phyloP scores from a whole-genome alignment of 2,329 filamentous ascomycete genomes.

The Pseudocercospora pini-densiflorae region DNA sequence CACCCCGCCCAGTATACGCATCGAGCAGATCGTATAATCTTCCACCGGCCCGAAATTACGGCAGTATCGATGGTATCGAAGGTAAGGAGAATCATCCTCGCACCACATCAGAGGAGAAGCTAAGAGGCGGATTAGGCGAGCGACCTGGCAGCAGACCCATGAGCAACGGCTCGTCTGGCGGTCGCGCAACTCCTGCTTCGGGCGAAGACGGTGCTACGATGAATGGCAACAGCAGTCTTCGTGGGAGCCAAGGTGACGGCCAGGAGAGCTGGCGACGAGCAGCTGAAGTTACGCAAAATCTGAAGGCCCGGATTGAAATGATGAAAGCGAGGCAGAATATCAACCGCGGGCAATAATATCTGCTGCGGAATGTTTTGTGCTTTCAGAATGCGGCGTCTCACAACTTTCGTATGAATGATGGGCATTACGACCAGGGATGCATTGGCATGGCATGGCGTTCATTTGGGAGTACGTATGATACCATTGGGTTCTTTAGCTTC shows the following conservation, averaged over 20 bases:
- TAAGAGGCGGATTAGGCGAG: slow-evolving; percentile 28
- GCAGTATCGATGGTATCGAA: slow-evolving; percentile 36
- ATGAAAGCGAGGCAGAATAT: slow-evolving; percentile 72
- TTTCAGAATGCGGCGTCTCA: background rate
- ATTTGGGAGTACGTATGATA: slow-evolving; percentile 5
- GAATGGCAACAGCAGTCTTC: slow-evolving; percentile 13
- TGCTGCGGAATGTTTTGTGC: background rate
- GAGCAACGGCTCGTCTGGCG: slow-evolving; percentile 30
- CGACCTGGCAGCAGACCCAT: slow-evolving; percentile 25
- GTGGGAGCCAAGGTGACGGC: slow-evolving; percentile 50
- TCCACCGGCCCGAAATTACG: slow-evolving; percentile 26
- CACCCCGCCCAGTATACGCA: slow-evolving; percentile 30
- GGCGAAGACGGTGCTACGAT: slow-evolving; percentile 16
- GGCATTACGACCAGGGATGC: slow-evolving; percentile 4
- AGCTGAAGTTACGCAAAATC: slow-evolving; percentile 94
- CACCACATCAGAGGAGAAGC: slow-evolving; percentile 25
- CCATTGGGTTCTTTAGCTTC: background rate
- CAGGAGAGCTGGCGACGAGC: slow-evolving; percentile 96
- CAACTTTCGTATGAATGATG: slow-evolving; percentile 6
- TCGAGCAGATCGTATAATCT: slow-evolving; percentile 30
- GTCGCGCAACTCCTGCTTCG: slow-evolving; percentile 54
- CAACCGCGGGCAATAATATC: background rate
- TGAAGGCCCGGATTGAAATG: slow-evolving; percentile 97
- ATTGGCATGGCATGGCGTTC: slow-evolving; percentile 4
- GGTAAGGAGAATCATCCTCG: slow-evolving; percentile 52